Conservation (phyloP, 2,329 filamentous ascomycete genomes). For the Leptographium radiaticola region DNA sequence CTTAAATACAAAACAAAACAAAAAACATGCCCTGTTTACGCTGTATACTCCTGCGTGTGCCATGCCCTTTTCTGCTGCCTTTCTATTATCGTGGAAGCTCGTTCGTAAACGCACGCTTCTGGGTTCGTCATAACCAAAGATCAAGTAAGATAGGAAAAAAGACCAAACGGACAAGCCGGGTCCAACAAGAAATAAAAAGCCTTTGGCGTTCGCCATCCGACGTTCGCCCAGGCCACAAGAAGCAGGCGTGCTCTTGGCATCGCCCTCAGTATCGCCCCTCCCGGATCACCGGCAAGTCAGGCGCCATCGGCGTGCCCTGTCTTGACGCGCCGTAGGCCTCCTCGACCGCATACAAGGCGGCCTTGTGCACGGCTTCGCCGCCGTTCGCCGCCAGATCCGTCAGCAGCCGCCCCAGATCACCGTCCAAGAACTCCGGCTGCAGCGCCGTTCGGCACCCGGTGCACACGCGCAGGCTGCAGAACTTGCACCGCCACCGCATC, state of each 20-base stretch:
- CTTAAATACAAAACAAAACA: too few species aligned
- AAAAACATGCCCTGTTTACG: too few species aligned
- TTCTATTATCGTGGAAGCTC: background rate
- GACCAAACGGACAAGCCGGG: background rate
- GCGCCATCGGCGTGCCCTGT: background rate
- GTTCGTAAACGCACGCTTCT: too few species aligned
- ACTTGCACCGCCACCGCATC: slow-evolving; percentile 33
- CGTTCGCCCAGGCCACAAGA: too few species aligned
- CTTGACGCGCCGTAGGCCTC: background rate
- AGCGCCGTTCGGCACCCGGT: slow-evolving; percentile 30
- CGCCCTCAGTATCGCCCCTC: background rate
- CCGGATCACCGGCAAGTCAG: slow-evolving; percentile 5
- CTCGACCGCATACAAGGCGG: background rate
- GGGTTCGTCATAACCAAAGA: background rate
- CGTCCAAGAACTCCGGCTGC: slow-evolving; percentile 24
- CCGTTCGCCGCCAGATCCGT: slow-evolving; percentile 12
- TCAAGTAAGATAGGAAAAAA: background rate
- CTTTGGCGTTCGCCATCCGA: too few species aligned
- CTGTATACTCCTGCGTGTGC: background rate
- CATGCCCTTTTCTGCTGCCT: background rate
- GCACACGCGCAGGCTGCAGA: slow-evolving; percentile 40
- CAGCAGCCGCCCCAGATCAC: slow-evolving; percentile 30
- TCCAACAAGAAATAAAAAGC: background rate
- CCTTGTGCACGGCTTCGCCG: background rate
- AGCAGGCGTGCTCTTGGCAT: too few species aligned